These are phyloP conservation scores for Aspergillus calidoustus DNA, from an alignment of 2,329 filamentous ascomycete species.

Conservation along the genomic window DNA sequence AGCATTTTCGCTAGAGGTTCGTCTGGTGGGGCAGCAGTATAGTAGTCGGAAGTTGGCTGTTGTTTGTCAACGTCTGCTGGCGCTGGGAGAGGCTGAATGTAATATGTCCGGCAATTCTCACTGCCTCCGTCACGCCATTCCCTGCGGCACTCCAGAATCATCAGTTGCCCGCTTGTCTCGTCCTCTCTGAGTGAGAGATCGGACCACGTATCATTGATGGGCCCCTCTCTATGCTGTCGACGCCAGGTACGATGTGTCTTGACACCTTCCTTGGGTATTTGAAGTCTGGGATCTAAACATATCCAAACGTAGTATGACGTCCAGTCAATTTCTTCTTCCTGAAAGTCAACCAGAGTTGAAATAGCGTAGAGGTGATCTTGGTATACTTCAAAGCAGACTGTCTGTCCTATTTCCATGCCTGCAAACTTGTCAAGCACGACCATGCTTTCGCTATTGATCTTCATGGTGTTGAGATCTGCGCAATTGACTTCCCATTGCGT, in stretches of 20 bases:
- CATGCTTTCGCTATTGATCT: slow-evolving; percentile 49
- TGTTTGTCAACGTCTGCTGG: slow-evolving; percentile 31
- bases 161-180: slow-evolving; percentile 61
- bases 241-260: slow-evolving; percentile 64
- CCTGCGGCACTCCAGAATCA: slow-evolving; percentile 69
- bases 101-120: slow-evolving; percentile 67
- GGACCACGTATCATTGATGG: slow-evolving; percentile 76
- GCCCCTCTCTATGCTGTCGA: slow-evolving; percentile 69
- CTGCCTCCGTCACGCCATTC: slow-evolving; percentile 67
- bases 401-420: slow-evolving; percentile 68
- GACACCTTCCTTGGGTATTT: slow-evolving; percentile 43
- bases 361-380: slow-evolving; percentile 70
- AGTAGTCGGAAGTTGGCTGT: slow-evolving; percentile 20
- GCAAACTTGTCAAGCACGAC: slow-evolving; percentile 63
- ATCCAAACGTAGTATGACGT: slow-evolving; percentile 72
- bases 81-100: slow-evolving; percentile 53
- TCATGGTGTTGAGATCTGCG: slow-evolving; percentile 50
- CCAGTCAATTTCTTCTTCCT: slow-evolving; percentile 68
- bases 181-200: slow-evolving; percentile 66
- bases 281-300: slow-evolving; percentile 59
- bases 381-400: slow-evolving; percentile 73
- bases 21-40: slow-evolving; percentile 29
- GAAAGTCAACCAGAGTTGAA: slow-evolving; percentile 67
- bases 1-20: slow-evolving; percentile 36
- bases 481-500: slow-evolving; percentile 67